Conservation (phyloP, 1,284 basidiomycete genomes). For the Lignosus rhinocerotis region DNA sequence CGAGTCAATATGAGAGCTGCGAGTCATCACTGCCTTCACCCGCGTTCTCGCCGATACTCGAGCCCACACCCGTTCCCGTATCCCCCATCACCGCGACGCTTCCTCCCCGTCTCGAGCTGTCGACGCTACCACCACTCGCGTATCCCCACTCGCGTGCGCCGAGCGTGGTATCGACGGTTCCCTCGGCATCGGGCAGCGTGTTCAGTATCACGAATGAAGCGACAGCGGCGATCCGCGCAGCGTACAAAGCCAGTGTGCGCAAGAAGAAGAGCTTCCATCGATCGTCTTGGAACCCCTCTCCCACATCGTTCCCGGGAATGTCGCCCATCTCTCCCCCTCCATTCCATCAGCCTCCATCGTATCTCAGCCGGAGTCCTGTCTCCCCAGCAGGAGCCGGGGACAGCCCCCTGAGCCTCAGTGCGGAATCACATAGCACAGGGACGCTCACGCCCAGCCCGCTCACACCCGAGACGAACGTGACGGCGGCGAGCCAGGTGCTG, state of each 20-base stretch:
- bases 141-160: slow-evolving; percentile 24
- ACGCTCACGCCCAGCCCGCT: slow-evolving; percentile 25
- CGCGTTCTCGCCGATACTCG: slow-evolving; percentile 17
- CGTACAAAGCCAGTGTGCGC: slow-evolving; percentile 54
- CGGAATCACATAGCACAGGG: slow-evolving; percentile 21
- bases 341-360: background rate
- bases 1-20: slow-evolving; percentile 33
- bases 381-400: slow-evolving; percentile 7
- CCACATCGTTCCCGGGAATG: slow-evolving; percentile 14
- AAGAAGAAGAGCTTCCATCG: slow-evolving; percentile 58
- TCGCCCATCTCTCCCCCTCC: slow-evolving; percentile 4
- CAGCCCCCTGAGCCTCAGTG: slow-evolving; percentile 17
- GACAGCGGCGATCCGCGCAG: slow-evolving; percentile 53
- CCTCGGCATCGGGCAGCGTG: slow-evolving; percentile 15
- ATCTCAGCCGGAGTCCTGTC: slow-evolving; percentile 10
- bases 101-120: slow-evolving; percentile 26
- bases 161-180: slow-evolving; percentile 31
- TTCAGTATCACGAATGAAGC: slow-evolving; percentile 33
- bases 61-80: slow-evolving; percentile 4
- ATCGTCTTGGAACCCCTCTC: slow-evolving; percentile 51
- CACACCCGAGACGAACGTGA: slow-evolving; percentile 16
- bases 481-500: slow-evolving; percentile 5
- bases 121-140: slow-evolving; percentile 2
- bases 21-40: slow-evolving; percentile 32
- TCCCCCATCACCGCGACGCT: slow-evolving; percentile 11